These are phyloP conservation scores for Tubosaeta brunneosetosa DNA, from an alignment of 768 basidiomycete genomes.

Conservation along the genomic window DNA sequence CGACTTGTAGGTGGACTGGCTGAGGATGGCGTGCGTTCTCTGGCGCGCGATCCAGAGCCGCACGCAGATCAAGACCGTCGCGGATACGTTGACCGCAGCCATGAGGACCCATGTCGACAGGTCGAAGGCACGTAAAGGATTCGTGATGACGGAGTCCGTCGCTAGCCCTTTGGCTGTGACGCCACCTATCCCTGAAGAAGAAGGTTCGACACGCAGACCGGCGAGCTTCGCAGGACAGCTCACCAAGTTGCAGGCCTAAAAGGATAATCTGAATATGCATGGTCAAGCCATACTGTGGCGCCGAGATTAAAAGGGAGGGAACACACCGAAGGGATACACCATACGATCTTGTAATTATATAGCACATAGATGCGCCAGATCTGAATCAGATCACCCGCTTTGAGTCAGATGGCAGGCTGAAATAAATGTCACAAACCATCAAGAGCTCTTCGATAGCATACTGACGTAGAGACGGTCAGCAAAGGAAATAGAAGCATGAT, in stretches of 20 bases:
- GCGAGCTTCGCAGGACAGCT: background rate
- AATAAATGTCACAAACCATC: slow-evolving; percentile 9
- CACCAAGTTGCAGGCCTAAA: slow-evolving; percentile 13
- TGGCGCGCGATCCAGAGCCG: slow-evolving; percentile 14
- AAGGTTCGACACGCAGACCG: background rate
- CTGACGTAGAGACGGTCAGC: slow-evolving; percentile 2
- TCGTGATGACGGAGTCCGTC: background rate
- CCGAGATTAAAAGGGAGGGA: background rate
- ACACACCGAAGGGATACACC: slow-evolving; percentile 20
- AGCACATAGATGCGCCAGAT: slow-evolving; percentile 24
- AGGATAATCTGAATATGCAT: slow-evolving; percentile 6
- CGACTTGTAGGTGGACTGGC: slow-evolving; percentile 15
- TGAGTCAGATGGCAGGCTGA: background rate
- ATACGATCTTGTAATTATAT: slow-evolving; percentile 8
- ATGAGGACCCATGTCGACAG: slow-evolving; percentile 16
- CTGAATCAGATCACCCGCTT: background rate
- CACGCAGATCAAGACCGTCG: slow-evolving; percentile 15
- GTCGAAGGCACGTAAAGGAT: background rate
- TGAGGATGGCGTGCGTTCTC: background rate
- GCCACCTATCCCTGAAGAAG: slow-evolving; percentile 6
- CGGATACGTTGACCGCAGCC: slow-evolving; percentile 12
- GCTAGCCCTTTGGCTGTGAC: slow-evolving; percentile 9
- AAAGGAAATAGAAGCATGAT: background rate
- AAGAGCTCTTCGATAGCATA: slow-evolving; percentile 13
- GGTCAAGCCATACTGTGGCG: background rate